These are phyloP conservation scores for Claviceps arundinis DNA, from an alignment of 2,329 filamentous ascomycete species.

Conservation along the genomic window DNA sequence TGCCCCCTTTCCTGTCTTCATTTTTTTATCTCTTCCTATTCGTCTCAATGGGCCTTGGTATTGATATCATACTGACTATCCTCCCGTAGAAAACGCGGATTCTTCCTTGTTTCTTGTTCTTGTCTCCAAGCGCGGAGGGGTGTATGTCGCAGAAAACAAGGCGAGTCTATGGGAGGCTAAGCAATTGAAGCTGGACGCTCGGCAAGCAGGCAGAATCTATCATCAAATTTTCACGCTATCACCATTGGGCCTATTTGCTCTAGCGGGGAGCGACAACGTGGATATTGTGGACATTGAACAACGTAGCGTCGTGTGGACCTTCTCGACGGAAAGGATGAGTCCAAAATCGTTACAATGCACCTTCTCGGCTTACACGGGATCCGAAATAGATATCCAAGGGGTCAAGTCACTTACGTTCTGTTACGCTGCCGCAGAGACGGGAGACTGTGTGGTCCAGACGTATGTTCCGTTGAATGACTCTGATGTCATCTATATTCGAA, in stretches of 20 bases:
- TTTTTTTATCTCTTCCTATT: not conserved
- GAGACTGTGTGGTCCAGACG: slow-evolving; percentile 51
- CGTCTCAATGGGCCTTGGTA: not conserved
- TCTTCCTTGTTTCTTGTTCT: not conserved
- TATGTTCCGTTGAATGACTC: slow-evolving; percentile 41
- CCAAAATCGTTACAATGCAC: slow-evolving; percentile 47
- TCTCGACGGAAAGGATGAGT: slow-evolving; percentile 44
- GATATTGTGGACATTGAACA: slow-evolving; percentile 39
- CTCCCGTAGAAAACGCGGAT: not conserved
- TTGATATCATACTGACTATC: not conserved
- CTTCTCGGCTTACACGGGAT: slow-evolving; percentile 29
- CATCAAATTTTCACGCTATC: slow-evolving; percentile 45
- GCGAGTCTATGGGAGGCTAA: slow-evolving; percentile 36
- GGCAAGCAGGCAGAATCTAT: slow-evolving; percentile 33
- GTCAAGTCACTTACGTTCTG: slow-evolving; percentile 51
- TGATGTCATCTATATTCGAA: slow-evolving; percentile 44
- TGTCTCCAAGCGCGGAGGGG: slow-evolving; percentile 1
- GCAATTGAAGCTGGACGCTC: slow-evolving; percentile 26
- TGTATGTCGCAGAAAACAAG: slow-evolving; percentile 8
- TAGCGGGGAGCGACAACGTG: slow-evolving; percentile 43
- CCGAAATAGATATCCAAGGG: slow-evolving; percentile 39
- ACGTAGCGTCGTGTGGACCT: slow-evolving; percentile 42
- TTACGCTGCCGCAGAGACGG: slow-evolving; percentile 45
- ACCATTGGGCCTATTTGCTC: slow-evolving; percentile 44
- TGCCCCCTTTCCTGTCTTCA: not conserved